Evolutionary conservation across 73 alveolate species (phyloP).

Genomic region (Stentor coeruleus): DNA sequence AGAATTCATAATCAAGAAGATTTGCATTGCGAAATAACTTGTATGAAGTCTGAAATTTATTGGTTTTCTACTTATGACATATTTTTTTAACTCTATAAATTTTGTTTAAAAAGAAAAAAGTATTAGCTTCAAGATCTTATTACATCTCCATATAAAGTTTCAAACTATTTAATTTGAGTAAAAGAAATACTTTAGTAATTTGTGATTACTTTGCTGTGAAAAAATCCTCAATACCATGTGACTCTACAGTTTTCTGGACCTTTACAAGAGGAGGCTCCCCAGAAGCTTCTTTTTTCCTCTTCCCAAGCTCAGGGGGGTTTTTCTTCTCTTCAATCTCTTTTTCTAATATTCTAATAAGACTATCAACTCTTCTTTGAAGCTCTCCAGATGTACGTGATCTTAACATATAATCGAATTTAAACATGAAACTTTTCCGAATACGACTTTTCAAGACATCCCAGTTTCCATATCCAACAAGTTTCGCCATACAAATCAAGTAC

Average conservation of each 20-base stretch:
- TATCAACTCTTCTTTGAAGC: conserved; percentile 90
- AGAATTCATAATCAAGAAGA: no score
- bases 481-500: conserved; percentile 75
- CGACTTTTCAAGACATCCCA: conserved; percentile 92
- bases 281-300: conserved; percentile 20
- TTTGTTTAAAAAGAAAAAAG: no score
- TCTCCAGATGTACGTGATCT: conserved; percentile 91
- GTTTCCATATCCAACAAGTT: conserved; percentile 90
- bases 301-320: background rate
- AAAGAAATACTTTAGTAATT: no score
- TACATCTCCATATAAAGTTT: no score
- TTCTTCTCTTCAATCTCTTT: conserved; percentile 51
- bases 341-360: conserved; percentile 88
- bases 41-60: no score
- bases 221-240: no score
- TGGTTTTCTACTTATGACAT: no score
- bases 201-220: no score
- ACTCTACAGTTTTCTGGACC: background rate
- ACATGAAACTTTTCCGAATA: conserved; percentile 77
- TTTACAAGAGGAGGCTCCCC: background rate
- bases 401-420: conserved; percentile 91
- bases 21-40: no score
- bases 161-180: no score
- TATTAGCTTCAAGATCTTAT: no score
- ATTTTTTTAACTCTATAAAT: no score